These are phyloP conservation scores for Candida boleticola DNA, from an alignment of 805 yeast genomes.

Conservation along the genomic window DNA sequence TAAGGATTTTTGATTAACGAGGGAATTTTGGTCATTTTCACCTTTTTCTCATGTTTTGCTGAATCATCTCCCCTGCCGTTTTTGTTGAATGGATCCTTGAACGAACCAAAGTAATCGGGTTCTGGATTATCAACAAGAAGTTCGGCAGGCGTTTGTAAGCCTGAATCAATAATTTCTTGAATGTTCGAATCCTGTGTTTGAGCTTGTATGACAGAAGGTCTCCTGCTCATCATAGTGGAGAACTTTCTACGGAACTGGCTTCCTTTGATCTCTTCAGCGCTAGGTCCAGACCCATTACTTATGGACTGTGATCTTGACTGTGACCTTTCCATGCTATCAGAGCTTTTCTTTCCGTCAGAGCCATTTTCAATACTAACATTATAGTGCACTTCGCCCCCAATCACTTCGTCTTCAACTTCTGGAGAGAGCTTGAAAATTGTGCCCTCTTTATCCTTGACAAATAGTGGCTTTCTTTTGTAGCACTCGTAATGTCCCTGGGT, in stretches of 20 bases:
- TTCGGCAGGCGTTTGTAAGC: slow-evolving; percentile 42
- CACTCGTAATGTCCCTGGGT: slow-evolving; percentile 90
- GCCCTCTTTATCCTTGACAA: slow-evolving; percentile 45
- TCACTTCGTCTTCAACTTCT: slow-evolving; percentile 30
- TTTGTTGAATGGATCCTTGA: slow-evolving; percentile 3
- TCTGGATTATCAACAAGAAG: slow-evolving; percentile 31
- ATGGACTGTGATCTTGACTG: slow-evolving; percentile 12
- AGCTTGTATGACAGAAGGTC: slow-evolving; percentile 40
- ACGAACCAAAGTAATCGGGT: slow-evolving; percentile 24
- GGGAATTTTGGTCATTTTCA: slow-evolving; percentile 52
- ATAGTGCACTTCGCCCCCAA: background rate
- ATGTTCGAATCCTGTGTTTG: slow-evolving; percentile 33
- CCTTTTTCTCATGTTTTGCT: slow-evolving; percentile 12
- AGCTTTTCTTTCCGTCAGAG: background rate
- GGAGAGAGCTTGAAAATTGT: slow-evolving; percentile 40
- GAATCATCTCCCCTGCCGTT: background rate
- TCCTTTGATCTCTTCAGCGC: slow-evolving; percentile 15
- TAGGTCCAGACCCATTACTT: background rate
- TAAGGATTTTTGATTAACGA: slow-evolving; percentile 58
- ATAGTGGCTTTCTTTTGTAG: slow-evolving; percentile 70
- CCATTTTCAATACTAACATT: background rate
- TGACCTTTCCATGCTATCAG: background rate
- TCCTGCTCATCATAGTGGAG: slow-evolving; percentile 40
- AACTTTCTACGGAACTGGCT: slow-evolving; percentile 33
- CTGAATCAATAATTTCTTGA: slow-evolving; percentile 39